Evolutionary conservation across 495 filamentous ascomycete species (phyloP), one percentile per base, ranked within the genome.

Genomic region (Neurospora sp.): DNA sequence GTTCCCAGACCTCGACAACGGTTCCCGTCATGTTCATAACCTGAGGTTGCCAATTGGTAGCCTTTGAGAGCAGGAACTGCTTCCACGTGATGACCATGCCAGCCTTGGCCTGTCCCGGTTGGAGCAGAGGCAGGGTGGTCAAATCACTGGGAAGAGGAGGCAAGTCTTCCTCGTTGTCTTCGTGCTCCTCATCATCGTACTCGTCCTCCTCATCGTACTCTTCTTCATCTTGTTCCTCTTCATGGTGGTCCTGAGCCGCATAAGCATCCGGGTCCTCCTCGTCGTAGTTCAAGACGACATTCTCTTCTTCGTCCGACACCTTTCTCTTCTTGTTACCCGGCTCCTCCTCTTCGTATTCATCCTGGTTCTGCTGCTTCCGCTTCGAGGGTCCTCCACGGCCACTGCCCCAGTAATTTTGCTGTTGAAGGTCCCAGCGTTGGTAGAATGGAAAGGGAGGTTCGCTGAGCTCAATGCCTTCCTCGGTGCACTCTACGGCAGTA

Each of bases 381-480:
- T 84, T 85, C 40, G 77, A 77, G 40, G 77, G 74, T 8, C 82
- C 78, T 8, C 82, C 81, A 14, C 81, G 80, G 39, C 79, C 76
- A n/a, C 75, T 79, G 40, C 76, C 77, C 75, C 78, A 77, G 4
- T 69, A 75, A 39, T 73, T 72, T 75, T 89, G 83, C 72, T 94
- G 91, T 70, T 93, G 90, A 4, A 86, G 83, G 81, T 97, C 93
- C 94, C 94, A 97, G 70, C 91, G 89, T 79, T 97, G 93, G 14
- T 90, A 83, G 75, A 98, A 99, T 0, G 96, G 96, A 78, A 97
- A 98, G 3, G 92, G 92, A 0, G 96, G 94, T 27, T 90, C 86
- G 71, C 88, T 93, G 40, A 97, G 84, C 71, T 88, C 82, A 69
- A 94, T 83, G n/a, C 88, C 89, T 31, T 94, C 89, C 69, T 89